phyloP scores from a whole-genome alignment of 1,284 basidiomycete species.

The Leccinum ponderosum region DNA sequence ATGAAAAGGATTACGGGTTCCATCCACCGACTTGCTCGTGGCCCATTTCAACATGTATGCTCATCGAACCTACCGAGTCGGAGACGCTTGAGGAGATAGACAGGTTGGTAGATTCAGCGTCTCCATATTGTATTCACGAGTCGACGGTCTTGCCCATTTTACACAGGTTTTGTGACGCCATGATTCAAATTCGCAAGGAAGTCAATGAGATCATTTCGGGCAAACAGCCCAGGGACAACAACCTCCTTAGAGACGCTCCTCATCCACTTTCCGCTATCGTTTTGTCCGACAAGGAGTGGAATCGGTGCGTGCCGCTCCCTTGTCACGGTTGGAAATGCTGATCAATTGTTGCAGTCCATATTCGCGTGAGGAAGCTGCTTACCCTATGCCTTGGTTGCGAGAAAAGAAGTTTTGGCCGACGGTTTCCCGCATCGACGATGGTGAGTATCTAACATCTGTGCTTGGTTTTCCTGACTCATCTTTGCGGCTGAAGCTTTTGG shows the following conservation, averaged over 20 bases:
- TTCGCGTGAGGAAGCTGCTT: slow-evolving; percentile 82
- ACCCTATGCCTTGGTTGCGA: slow-evolving; percentile 75
- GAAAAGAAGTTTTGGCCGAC: slow-evolving; percentile 95
- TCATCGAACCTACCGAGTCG: slow-evolving; percentile 95
- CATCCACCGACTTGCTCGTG: slow-evolving; percentile 92
- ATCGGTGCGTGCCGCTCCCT: slow-evolving; percentile 54
- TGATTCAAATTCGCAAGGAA: slow-evolving; percentile 94
- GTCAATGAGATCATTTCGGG: slow-evolving; percentile 87
- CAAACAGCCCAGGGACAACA: slow-evolving; percentile 85
- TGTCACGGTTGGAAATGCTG: neutral
- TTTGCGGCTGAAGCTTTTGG: slow-evolving; percentile 60
- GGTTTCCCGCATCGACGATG: slow-evolving; percentile 89
- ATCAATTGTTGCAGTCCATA: slow-evolving; percentile 61
- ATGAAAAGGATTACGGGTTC: slow-evolving; percentile 76
- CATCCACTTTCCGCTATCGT: slow-evolving; percentile 83
- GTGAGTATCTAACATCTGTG: slow-evolving; percentile 43
- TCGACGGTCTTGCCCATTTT: neutral
- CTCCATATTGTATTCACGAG: neutral
- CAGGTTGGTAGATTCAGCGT: slow-evolving; percentile 43
- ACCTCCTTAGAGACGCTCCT: slow-evolving; percentile 92
- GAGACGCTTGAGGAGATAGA: slow-evolving; percentile 91
- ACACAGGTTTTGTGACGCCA: slow-evolving; percentile 88
- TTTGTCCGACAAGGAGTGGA: slow-evolving; percentile 77
- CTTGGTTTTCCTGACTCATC: neutral
- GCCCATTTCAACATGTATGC: slow-evolving; percentile 93